A percentile compares a stretch with the other conserved stretches of the same genome.
These are phyloP conservation scores for Ceratocystis alfenasii DNA, from an alignment of 2,329 filamentous ascomycete species.

Conservation along the genomic window DNA sequence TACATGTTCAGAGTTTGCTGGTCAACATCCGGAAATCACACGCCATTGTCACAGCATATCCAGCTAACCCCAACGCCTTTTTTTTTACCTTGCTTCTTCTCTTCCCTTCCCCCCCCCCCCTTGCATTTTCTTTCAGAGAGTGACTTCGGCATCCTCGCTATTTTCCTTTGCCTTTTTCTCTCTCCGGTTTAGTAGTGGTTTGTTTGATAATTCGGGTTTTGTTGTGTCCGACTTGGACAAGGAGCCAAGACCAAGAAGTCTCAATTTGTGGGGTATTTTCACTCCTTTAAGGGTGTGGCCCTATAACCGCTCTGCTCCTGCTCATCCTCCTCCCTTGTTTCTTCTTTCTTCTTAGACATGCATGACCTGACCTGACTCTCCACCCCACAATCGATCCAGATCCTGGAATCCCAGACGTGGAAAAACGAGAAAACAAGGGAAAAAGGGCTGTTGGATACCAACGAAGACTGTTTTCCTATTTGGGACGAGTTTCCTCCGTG, in stretches of 20 bases:
- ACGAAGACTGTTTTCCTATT: conserved; percentile 10
- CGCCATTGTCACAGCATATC: not conserved
- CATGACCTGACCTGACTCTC: not conserved
- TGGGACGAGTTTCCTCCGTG: not conserved
- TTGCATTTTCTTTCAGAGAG: not conserved
- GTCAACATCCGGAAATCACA: not conserved
- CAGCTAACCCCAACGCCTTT: not conserved
- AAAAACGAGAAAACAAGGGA: not conserved
- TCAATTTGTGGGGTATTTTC: not conserved
- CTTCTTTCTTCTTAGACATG: conserved; percentile 1
- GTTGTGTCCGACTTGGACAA: not conserved
- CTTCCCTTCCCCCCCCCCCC: not conserved
- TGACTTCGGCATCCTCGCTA: conserved; percentile 3
- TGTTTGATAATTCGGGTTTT: not conserved
- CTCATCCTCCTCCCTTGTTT: not conserved
- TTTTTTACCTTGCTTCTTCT: not conserved
- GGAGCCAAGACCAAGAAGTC: not conserved
- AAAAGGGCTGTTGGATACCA: not conserved
- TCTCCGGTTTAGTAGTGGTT: not conserved
- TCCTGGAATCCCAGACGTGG: not conserved
- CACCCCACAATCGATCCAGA: not conserved
- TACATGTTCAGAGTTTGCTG: not conserved
- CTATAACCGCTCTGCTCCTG: not conserved
- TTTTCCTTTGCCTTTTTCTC: not conserved
- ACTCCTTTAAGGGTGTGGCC: not conserved